phyloP scores from a whole-genome alignment of 805 yeast species.

The Nakazawaea sp. region DNA sequence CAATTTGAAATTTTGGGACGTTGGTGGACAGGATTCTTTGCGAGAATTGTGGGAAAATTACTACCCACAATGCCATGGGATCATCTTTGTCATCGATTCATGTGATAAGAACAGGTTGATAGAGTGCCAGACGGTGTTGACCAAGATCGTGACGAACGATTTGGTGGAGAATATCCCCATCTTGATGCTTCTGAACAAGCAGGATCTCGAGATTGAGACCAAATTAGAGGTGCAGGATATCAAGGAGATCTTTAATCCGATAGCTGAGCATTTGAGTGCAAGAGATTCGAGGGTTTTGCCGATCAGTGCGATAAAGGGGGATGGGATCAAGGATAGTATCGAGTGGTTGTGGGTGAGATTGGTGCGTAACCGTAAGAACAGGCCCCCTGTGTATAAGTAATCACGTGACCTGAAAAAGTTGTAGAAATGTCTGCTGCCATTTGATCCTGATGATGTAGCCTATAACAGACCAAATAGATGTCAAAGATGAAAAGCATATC shows the following conservation, averaged over 20 bases:
- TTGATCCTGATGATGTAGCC: too few species aligned
- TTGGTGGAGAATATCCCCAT: constrained; percentile 76
- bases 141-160: constrained; percentile 52
- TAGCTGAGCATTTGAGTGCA: constrained; percentile 81
- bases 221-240: constrained; percentile 72
- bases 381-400: constrained; percentile 48
- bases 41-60: constrained; percentile 85
- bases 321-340: constrained; percentile 80
- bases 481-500: too few species aligned
- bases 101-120: constrained; percentile 77
- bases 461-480: too few species aligned
- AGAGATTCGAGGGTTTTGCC: constrained; percentile 89
- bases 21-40: constrained; percentile 89
- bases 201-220: constrained; percentile 49
- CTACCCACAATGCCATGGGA: constrained; percentile 82
- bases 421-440: too few species aligned
- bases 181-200: constrained; percentile 92
- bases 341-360: constrained; percentile 82
- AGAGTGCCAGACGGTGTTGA: constrained; percentile 69
- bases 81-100: constrained; percentile 88
- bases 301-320: constrained; percentile 75
- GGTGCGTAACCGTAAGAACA: constrained; percentile 53
- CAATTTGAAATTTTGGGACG: constrained; percentile 85
- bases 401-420: too few species aligned
- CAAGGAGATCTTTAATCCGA: constrained; percentile 74